phyloP scores from a whole-genome alignment of 2,329 filamentous ascomycete species.

The Plectosphaerella sp. region DNA sequence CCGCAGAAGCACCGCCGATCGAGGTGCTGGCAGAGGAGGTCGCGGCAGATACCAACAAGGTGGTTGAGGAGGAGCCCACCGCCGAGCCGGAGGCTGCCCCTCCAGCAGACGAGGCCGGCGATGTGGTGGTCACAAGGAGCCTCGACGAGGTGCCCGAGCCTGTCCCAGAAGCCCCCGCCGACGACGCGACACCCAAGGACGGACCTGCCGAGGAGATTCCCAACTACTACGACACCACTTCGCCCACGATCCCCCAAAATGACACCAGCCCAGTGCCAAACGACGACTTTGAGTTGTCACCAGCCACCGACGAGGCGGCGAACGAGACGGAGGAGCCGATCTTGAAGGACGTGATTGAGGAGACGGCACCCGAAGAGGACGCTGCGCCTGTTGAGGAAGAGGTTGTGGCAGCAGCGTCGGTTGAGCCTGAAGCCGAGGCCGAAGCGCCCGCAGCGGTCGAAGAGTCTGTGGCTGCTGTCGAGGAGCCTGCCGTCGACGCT shows the following conservation, averaged over 20 bases:
- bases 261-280: not conserved
- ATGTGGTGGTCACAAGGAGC: not conserved
- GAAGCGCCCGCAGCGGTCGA: too few relatives aligned
- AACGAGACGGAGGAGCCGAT: not conserved
- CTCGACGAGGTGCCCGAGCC: not conserved
- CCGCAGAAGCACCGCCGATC: not conserved
- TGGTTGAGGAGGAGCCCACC: not conserved
- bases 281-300: not conserved
- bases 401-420: too few relatives aligned
- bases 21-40: not conserved
- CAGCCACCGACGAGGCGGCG: not conserved
- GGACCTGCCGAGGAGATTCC: not conserved
- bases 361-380: too few relatives aligned
- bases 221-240: not conserved
- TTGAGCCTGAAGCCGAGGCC: too few relatives aligned
- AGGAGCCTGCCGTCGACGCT: not conserved
- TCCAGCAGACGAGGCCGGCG: slow-evolving; percentile 9
- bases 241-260: not conserved
- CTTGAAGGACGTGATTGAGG: too few relatives aligned
- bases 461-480: not conserved
- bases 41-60: not conserved
- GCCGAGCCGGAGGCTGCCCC: not conserved
- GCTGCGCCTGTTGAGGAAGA: too few relatives aligned
- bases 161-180: not conserved
- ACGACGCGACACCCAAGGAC: not conserved